Base-by-base conservation (phyloP, 768 basidiomycete species). In the Mycena epipterygia region DNA sequence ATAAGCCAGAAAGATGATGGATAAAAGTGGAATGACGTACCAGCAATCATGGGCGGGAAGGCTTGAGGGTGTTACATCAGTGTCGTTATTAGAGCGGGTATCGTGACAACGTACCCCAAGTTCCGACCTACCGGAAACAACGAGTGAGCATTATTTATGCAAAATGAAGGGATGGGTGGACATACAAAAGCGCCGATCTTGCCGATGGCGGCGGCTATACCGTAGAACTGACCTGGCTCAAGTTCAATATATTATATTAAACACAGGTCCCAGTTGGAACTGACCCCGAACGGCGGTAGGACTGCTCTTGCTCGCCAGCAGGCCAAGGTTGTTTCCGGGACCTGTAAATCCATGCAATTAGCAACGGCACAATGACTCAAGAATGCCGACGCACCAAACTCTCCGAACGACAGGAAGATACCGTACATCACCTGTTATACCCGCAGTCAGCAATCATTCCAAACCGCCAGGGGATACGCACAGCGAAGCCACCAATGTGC, bases 141-240 rank as follows among this genome's bases (percentile, higher is more conserved):
- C 23, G 21, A 41, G 29, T 53, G 30, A 66, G 41, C 5, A 25
- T 17, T 9, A 52, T 14, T 29, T n/a, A 41, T 56, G 5, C 2
- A 3, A 1, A 35, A 23, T 23, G 8, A 23, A n/a, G 13, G 21
- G 21, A 16, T 21, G 19, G 21, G 16, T 7, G 25, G 53, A 65
- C 68, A 11, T 52, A 90, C 85, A 78, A 95, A 94, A 13, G 95
- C 94, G 27, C 95, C 94, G 48, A 95, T 74, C 80, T 96, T 96
- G 33, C 95, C 96, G 53, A 94, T 76, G 17, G 96, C 95, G 44
- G 96, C 95, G 8, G 95, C 95, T 32, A 90, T 65, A 29, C 95
- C 96, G 76, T 97, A 96, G 79, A 91, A 93, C 55, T 95, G 93
- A 2, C 95, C 95, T n/a, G n/a, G n/a, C n/a, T n/a, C n/a, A n/a